Evolutionary conservation across 495 filamentous ascomycete genomes (phyloP).

Genomic region (Podospora sp.): DNA sequence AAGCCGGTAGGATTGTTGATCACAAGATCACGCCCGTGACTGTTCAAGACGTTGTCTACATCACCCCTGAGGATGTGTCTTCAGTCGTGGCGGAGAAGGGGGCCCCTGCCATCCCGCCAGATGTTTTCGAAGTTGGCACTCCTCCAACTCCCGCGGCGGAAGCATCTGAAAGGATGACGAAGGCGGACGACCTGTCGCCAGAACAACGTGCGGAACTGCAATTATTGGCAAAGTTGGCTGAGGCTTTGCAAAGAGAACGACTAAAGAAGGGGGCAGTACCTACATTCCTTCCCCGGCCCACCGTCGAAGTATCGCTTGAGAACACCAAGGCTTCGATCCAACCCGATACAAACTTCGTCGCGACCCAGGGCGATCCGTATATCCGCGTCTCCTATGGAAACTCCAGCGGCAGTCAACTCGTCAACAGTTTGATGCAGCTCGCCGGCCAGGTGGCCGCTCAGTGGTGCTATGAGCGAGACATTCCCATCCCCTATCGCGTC

Average conservation of each 20-base stretch:
- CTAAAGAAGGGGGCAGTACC: conserved; percentile 45
- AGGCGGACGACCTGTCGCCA: conserved; percentile 34
- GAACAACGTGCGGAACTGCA: conserved; percentile 37
- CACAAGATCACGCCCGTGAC: conserved; percentile 70
- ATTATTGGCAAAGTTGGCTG: conserved; percentile 41
- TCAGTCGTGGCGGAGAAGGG: conserved; percentile 50
- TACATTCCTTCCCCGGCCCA: conserved; percentile 36
- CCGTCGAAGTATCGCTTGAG: conserved; percentile 39
- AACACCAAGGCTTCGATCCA: conserved; percentile 19
- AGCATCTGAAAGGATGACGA: conserved; percentile 40
- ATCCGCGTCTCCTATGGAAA: conserved; percentile 41
- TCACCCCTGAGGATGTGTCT: conserved; percentile 63
- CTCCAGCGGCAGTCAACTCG: conserved; percentile 32
- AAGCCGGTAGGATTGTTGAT: conserved; percentile 67
- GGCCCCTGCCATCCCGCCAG: conserved; percentile 7
- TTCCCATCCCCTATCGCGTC: conserved; percentile 78
- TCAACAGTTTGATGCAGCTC: conserved; percentile 69
- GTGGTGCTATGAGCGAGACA: conserved; percentile 73
- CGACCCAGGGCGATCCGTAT: conserved; percentile 41
- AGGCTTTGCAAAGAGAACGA: conserved; percentile 37
- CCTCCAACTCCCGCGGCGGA: conserved; percentile 24
- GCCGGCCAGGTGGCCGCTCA: conserved; percentile 70
- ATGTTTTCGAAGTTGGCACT: conserved; percentile 39
- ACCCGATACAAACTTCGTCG: conserved; percentile 23
- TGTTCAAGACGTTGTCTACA: conserved; percentile 69